Base-by-base conservation (phyloP, 2,329 filamentous ascomycete species). In the Ilyonectria mors-panacis region DNA sequence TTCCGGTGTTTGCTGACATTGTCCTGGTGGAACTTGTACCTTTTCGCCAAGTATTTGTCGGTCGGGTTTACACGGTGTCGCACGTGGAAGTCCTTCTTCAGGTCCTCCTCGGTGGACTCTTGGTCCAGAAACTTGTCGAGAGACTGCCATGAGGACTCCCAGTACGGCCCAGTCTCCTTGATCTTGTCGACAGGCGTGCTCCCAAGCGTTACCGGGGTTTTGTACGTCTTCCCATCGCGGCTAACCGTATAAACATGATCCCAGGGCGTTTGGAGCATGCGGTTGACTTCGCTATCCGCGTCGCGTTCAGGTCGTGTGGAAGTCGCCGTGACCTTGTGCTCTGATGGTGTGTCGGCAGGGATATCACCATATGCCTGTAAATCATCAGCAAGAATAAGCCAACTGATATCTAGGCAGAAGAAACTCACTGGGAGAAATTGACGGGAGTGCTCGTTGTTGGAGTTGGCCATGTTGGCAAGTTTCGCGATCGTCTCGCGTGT, bases 1-100 rank as follows among this genome's bases (percentile, higher is more conserved):
- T 79, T 80, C 4, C 71, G 70, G 19, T 78, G 78, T 48, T 78
- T 81, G 42, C 73, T 77, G 21, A 79, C 76, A 7, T 78, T 81
- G 50, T 81, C 77, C 10, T 67, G 63, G 39, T 76, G 76, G 0
- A 72, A 48, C 55, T 80, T 79, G 33, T 66, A 33, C 4, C 53
- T 60, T 4, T 65, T 59, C 2, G 50, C 48, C 23, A 73, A 28
- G 0, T 6, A 21, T 8, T 67, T 65, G 26, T 75, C 65, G 0
- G 26, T 6, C 3, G 76, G 69, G 3, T 75, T 19, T 0, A 60
- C 17, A 1, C 35, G n/a, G 4, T 56, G 26, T 7, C 23, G 58
- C 7, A 35, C 23, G 21, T 30, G 26, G 13, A 39, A 35, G 4
- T 19, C 30, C 17, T 19, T 35, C 28, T 35, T 58, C n/a, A 19